Percentiles rank a stretch among this genome's conserved stretches.
These are phyloP conservation scores for Plasmodium billcollinsi DNA, from an alignment of 169 alveolate genomes.

Conservation along the genomic window DNA sequence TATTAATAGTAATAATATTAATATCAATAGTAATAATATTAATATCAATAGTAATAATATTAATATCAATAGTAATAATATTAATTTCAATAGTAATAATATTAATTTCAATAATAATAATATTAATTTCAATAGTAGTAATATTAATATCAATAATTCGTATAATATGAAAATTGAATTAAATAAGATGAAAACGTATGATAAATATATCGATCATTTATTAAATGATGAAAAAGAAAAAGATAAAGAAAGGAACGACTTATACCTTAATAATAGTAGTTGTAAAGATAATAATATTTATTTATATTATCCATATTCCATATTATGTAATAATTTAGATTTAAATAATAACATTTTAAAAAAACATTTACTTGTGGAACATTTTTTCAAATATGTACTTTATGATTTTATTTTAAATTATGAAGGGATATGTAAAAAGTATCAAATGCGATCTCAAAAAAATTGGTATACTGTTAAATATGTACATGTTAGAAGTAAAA, in stretches of 20 bases:
- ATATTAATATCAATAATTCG: not conserved
- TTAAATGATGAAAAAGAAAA: conserved; percentile 1
- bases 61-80: not conserved
- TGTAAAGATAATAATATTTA: conserved; percentile 36
- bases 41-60: not conserved
- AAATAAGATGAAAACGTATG: conserved; percentile 19
- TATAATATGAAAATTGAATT: not conserved
- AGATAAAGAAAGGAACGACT: not conserved
- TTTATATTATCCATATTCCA: conserved; percentile 60
- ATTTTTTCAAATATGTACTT: conserved; percentile 47
- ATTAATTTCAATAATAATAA: too few relatives aligned
- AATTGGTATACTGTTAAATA: conserved; percentile 39
- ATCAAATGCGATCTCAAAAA: conserved; percentile 1
- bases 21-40: too few relatives aligned
- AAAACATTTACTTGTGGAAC: conserved; percentile 64
- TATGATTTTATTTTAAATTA: conserved; percentile 70
- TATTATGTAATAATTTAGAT: conserved; percentile 54
- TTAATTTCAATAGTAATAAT: too few relatives aligned
- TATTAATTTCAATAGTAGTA: not conserved
- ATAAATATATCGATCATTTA: conserved; percentile 17
- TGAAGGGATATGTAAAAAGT: conserved; percentile 31
- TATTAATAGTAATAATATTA: not conserved
- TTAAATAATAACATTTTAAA: conserved; percentile 47
- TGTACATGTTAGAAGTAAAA: conserved; percentile 24
- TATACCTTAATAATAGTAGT: not conserved